phyloP scores from a whole-genome alignment of 2,329 filamentous ascomycete species.

The Ceratocystis diversiconidia region DNA sequence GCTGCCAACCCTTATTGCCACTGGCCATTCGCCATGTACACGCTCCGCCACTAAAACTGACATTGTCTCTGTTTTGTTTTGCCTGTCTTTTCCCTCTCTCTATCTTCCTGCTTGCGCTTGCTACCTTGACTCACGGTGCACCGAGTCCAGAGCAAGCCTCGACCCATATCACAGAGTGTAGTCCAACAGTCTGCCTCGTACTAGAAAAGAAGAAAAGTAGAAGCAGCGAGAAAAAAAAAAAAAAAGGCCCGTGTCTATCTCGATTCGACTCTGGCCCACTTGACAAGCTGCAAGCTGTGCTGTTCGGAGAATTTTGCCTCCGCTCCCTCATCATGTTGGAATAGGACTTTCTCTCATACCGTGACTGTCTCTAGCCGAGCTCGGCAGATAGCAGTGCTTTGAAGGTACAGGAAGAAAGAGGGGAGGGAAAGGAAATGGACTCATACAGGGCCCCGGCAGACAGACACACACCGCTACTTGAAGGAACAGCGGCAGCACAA shows the following conservation, averaged over 20 bases:
- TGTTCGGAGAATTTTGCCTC: neutral
- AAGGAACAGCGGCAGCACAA: neutral
- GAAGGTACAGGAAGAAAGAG: neutral
- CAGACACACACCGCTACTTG: conserved; percentile 3
- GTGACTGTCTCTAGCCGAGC: neutral
- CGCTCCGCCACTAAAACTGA: neutral
- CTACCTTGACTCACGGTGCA: neutral
- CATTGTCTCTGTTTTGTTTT: neutral
- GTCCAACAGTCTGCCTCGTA: neutral
- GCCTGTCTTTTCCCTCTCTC: neutral
- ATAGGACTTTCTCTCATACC: neutral
- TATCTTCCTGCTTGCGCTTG: neutral
- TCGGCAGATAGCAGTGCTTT: neutral
- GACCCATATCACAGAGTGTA: neutral
- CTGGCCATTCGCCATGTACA: neutral
- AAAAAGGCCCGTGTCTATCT: neutral
- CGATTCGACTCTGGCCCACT: neutral
- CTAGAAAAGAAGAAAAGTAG: neutral
- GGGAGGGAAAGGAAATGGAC: neutral
- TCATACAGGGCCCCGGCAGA: neutral
- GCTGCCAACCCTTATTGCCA: neutral
- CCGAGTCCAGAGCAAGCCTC: neutral
- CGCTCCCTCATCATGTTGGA: neutral
- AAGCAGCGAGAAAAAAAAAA: too few relatives aligned
- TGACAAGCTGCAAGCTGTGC: neutral